Percentiles rank a stretch among this genome's conserved stretches.
Conservation (phyloP, 1,139 yeast species). For the Spencermartinsiella ligniputridi region DNA sequence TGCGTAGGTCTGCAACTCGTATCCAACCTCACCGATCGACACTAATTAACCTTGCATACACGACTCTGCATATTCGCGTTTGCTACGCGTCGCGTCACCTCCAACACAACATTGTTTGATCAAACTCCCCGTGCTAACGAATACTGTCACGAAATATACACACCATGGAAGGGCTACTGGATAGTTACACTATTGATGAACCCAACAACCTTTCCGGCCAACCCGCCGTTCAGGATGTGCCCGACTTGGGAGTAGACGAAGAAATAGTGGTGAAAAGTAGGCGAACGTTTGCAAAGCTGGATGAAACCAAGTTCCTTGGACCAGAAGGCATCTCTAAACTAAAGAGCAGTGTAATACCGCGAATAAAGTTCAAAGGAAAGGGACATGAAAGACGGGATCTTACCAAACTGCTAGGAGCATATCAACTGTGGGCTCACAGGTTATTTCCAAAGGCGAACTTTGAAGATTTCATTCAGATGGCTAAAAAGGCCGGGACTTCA, state of each 20-base stretch:
- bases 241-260: constrained; percentile 34
- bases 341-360: constrained; percentile 21
- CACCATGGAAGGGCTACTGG: neutral
- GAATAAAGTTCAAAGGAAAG: constrained; percentile 34
- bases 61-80: too few species aligned
- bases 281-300: constrained; percentile 32
- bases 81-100: too few species aligned
- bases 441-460: constrained; percentile 76
- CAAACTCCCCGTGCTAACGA: too few species aligned
- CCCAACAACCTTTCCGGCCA: neutral
- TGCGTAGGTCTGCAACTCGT: too few species aligned
- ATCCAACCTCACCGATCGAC: too few species aligned
- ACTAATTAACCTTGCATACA: too few species aligned
- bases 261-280: constrained; percentile 29
- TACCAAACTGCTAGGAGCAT: constrained; percentile 52
- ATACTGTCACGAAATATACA: too few species aligned
- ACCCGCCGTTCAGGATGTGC: neutral
- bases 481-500: constrained; percentile 31
- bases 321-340: constrained; percentile 34
- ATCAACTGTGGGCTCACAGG: constrained; percentile 83
- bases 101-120: too few species aligned
- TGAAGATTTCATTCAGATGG: constrained; percentile 47
- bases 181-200: neutral
- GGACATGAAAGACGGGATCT: constrained; percentile 44
- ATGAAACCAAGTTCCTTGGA: constrained; percentile 32